Evolutionary conservation across 805 yeast species (phyloP).

Genomic region (Wickerhamiella azyma): DNA sequence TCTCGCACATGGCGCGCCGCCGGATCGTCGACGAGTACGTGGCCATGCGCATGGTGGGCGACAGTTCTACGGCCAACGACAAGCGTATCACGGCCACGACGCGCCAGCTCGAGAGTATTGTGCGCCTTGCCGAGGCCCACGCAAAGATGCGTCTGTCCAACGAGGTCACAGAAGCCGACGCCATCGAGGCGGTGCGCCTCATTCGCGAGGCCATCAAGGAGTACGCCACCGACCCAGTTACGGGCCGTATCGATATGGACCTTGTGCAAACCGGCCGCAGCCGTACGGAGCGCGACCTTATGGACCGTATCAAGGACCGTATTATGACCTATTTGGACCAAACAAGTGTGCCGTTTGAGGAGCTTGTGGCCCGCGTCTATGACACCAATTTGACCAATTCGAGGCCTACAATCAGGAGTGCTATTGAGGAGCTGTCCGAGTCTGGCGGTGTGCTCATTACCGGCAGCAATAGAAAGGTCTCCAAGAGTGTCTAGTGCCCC

Average conservation of each 20-base stretch:
- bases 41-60: constrained; percentile 87
- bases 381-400: constrained; percentile 9
- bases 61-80: constrained; percentile 73
- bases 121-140: constrained; percentile 88
- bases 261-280: constrained; percentile 73
- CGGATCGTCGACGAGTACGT: constrained; percentile 82
- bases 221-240: constrained; percentile 93
- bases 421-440: constrained; percentile 8
- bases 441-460: constrained; percentile 2
- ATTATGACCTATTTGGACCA: constrained; percentile 13
- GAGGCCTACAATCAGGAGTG: not conserved
- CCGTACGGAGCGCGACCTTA: constrained; percentile 4
- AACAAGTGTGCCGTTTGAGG: constrained; percentile 15
- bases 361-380: constrained; percentile 13
- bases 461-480: not conserved
- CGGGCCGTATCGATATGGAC: constrained; percentile 96
- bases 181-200: constrained; percentile 82
- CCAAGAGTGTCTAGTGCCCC: not conserved
- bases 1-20: constrained; percentile 66
- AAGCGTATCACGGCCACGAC: constrained; percentile 96
- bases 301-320: constrained; percentile 12
- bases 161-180: constrained; percentile 65
- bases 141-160: constrained; percentile 84
- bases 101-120: constrained; percentile 91
- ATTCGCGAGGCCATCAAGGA: constrained; percentile 92